These are phyloP conservation scores for Arthonia radiata DNA, from an alignment of 495 filamentous ascomycete species.

Conservation along the genomic window DNA sequence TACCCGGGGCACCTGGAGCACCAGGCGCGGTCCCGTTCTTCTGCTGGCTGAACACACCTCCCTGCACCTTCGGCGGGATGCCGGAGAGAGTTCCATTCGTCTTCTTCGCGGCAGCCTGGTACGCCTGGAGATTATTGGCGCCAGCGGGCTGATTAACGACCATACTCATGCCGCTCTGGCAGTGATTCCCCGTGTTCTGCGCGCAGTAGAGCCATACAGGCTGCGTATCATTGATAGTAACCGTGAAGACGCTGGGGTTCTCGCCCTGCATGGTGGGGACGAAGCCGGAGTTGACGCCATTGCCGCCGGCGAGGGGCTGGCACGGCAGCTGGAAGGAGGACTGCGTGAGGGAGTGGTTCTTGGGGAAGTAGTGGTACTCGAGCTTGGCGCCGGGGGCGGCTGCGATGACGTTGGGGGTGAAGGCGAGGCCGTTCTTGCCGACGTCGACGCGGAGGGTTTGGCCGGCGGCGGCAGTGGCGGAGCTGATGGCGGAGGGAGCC, in stretches of 20 bases:
- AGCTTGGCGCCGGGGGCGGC: slow-evolving; percentile 28
- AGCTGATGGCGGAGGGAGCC: too few species aligned
- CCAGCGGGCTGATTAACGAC: slow-evolving; percentile 10
- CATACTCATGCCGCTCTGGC: slow-evolving; percentile 8
- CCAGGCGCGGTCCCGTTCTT: too few species aligned
- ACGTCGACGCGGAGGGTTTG: slow-evolving; percentile 25
- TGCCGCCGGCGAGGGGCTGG: slow-evolving; percentile 17
- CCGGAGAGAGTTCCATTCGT: slow-evolving; percentile 1
- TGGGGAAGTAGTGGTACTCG: slow-evolving; percentile 34
- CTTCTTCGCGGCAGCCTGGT: slow-evolving; percentile 5
- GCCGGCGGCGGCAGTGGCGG: slow-evolving; percentile 1
- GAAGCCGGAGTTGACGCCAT: slow-evolving; percentile 20
- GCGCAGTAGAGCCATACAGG: slow-evolving; percentile 13
- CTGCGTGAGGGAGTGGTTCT: slow-evolving; percentile 36
- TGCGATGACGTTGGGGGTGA: slow-evolving; percentile 24
- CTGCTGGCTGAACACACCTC: slow-evolving; percentile 1
- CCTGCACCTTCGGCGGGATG: not conserved
- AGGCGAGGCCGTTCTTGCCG: slow-evolving; percentile 22
- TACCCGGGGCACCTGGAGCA: too few species aligned
- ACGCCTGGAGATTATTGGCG: slow-evolving; percentile 5
- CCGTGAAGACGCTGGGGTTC: slow-evolving; percentile 6
- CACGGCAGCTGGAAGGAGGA: slow-evolving; percentile 32
- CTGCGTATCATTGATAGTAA: slow-evolving; percentile 8
- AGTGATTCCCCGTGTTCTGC: slow-evolving; percentile 6
- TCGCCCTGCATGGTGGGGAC: slow-evolving; percentile 13